Evolutionary conservation across 352 stramenopile genomes (phyloP).

Genomic region (Poterioochromonas sp.): DNA sequence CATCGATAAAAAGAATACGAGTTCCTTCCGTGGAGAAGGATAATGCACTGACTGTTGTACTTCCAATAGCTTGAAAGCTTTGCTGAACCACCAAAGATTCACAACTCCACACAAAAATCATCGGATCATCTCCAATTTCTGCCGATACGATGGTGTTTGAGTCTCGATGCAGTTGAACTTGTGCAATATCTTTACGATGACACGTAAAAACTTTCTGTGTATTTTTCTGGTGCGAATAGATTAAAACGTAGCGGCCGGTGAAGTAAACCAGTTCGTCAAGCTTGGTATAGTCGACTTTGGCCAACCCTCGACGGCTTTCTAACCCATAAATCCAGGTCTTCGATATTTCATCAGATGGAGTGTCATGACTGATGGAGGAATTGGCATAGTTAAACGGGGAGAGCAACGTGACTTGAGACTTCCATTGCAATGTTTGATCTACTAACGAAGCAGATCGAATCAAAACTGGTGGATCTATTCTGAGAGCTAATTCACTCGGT

Average conservation of each 20-base stretch:
- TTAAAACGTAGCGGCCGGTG: not conserved
- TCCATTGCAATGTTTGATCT: not conserved
- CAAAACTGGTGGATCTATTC: no score
- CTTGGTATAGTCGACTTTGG: conserved; percentile 29
- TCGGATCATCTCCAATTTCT: no score
- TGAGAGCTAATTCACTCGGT: not conserved
- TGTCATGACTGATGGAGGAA: not conserved
- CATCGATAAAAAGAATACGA: not conserved
- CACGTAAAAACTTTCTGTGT: conserved; percentile 39
- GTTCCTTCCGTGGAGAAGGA: no score
- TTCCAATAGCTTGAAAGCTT: no score
- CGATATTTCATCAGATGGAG: not conserved
- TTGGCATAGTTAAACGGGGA: conserved; percentile 24
- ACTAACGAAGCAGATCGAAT: no score
- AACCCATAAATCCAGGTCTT: conserved; percentile 38
- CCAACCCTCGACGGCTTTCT: not conserved
- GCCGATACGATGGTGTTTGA: no score
- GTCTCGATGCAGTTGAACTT: no score
- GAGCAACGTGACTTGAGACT: not conserved
- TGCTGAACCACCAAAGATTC: no score
- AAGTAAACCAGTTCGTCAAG: conserved; percentile 26
- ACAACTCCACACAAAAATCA: no score
- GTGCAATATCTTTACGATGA: conserved; percentile 69
- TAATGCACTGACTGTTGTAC: no score
- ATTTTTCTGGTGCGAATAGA: not conserved